These are phyloP conservation scores for Neurospora africana DNA, from an alignment of 495 filamentous ascomycete genomes.

Conservation along the genomic window DNA sequence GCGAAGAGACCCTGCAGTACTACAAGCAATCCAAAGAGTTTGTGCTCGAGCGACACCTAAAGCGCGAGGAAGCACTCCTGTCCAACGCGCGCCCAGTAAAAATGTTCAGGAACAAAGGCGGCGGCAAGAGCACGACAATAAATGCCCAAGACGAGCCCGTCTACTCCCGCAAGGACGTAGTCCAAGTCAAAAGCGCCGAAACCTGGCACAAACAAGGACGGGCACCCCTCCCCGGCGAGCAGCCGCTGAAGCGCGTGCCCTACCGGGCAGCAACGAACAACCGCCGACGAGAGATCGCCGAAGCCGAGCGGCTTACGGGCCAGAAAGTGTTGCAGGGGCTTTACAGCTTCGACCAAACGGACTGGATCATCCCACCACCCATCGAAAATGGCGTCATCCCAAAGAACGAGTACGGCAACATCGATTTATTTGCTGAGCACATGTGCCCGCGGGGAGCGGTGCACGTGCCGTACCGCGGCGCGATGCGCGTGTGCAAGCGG, in stretches of 20 bases:
- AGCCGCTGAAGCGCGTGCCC: constrained; percentile 76
- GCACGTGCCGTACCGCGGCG: constrained; percentile 71
- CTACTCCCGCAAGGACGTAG: constrained; percentile 68
- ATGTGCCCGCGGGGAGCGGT: constrained; percentile 86
- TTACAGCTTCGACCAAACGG: constrained; percentile 77
- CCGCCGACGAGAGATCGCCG: constrained; percentile 82
- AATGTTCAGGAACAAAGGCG: constrained; percentile 54
- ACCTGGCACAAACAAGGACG: constrained; percentile 97
- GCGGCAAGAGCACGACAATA: too few relatives aligned
- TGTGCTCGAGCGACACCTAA: constrained; percentile 77
- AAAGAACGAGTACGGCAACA: constrained; percentile 92
- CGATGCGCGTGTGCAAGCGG: constrained; percentile 67
- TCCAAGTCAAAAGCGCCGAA: constrained; percentile 79
- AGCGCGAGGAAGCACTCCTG: constrained; percentile 80
- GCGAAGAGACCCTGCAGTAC: constrained; percentile 73
- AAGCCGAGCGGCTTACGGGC: constrained; percentile 64
- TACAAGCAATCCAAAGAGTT: constrained; percentile 80
- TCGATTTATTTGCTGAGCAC: constrained; percentile 85
- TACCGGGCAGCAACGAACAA: constrained; percentile 83
- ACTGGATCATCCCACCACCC: constrained; percentile 84
- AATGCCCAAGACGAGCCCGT: constrained; percentile 62
- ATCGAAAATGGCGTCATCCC: constrained; percentile 77
- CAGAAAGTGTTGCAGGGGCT: constrained; percentile 78
- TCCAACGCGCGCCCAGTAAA: constrained; percentile 60
- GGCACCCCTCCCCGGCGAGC: constrained; percentile 53